A percentile compares a stretch with the other conserved stretches of the same genome.
Evolutionary conservation across 805 yeast species (phyloP).

Genomic region (Candida palmyrensis): DNA sequence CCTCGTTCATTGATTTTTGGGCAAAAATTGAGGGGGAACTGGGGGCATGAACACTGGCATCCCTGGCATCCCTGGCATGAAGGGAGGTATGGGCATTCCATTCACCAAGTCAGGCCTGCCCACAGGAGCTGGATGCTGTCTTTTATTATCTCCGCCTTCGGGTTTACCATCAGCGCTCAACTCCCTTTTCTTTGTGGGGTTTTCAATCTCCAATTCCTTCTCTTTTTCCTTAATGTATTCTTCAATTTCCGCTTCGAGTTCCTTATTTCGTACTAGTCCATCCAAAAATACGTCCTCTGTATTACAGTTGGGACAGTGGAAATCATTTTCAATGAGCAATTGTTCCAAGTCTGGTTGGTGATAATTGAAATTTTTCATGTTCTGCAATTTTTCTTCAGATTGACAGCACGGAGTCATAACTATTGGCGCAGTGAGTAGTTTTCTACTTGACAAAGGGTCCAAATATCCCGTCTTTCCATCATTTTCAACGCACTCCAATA

Average conservation of each 20-base stretch:
- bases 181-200: conserved; percentile 17
- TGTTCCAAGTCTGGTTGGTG: conserved; percentile 34
- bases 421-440: conserved; percentile 59
- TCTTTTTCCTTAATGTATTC: conserved; percentile 39
- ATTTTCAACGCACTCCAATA: conserved; percentile 23
- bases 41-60: conserved; percentile 19
- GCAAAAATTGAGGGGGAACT: conserved; percentile 5
- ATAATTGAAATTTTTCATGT: conserved; percentile 39
- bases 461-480: conserved; percentile 41
- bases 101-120: conserved; percentile 11
- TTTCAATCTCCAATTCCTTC: conserved; percentile 29
- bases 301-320: conserved; percentile 85
- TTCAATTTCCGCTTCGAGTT: conserved; percentile 50
- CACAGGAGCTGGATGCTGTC: no score
- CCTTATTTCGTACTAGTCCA: conserved; percentile 56
- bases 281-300: conserved; percentile 73
- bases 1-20: no score
- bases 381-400: conserved; percentile 49
- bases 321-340: conserved; percentile 71
- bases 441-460: conserved; percentile 62
- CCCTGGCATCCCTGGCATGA: conserved; percentile 7
- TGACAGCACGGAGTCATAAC: conserved; percentile 82
- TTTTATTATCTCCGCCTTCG: no score
- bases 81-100: conserved; percentile 7
- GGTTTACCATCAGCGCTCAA: no score